Evolutionary conservation across 345 rosid species (phyloP), one percentile per base, ranked within the genome.

Genomic region (Lenwebbia sp.): DNA sequence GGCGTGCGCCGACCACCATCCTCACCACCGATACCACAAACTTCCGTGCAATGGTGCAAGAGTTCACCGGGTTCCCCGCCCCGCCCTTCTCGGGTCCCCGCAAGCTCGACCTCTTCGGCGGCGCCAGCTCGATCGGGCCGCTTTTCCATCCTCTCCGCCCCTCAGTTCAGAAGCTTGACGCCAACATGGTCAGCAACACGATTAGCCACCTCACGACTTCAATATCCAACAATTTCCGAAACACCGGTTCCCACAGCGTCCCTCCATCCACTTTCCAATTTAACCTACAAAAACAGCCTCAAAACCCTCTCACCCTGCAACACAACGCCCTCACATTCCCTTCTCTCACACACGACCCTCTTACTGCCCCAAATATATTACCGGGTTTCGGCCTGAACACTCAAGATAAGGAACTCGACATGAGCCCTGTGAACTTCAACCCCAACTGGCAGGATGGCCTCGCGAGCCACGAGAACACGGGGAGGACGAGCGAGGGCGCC

Each of bases 11-110:
- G 2, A 96, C 99, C 65, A 94, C 99, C 1, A 94, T 96, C 87
- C 94, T 96, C 56, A 94, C 96, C 60, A 96, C 99, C 37, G 98
- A 96, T 93, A 93, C 99, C 11, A 91, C 95, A 9, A 96, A 96
- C 89, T 96, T 96, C 88, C 87, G 99, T 88, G 93, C 96, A 85
- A 96, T 96, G 96, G 99, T 96, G 87, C 99, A 96, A 87, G 99
- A 96, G 83, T 96, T 96, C 88, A 96, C 99, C 0, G 99, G 99
- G 55, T 93, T 93, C 82, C 98, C 99, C 2, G 90, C 96, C 6
- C 94, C 96, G 1, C 98, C 98, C 0, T 96, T 95, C 86, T 92
- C 98, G 0, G 92, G 90, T 82, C 89, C 98, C 82, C 93, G 94
- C 57, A 90, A 95, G 83, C 87, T 94, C 50, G 95, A 96, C 87